Percentiles rank a stretch among this genome's conserved stretches.
Conservation (phyloP, 495 filamentous ascomycete species). For the Daldinia loculata region DNA sequence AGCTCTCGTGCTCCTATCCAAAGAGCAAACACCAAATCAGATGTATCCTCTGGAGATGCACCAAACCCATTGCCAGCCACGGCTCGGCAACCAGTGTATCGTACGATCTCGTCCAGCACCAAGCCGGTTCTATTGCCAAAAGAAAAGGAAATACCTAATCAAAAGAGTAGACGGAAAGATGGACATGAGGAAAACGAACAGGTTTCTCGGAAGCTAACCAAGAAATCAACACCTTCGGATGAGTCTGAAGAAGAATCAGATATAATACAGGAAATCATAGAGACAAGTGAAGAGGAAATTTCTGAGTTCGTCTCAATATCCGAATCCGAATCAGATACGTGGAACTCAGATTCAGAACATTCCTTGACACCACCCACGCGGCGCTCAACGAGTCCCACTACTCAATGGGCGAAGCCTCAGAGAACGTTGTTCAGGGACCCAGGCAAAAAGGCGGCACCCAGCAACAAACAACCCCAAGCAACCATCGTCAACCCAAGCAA, state of each 20-base stretch:
- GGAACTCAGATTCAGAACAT: constrained; percentile 36
- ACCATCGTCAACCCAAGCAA: constrained; percentile 23
- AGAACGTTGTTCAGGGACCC: constrained; percentile 27
- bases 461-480: constrained; percentile 19
- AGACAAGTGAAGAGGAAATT: constrained; percentile 24
- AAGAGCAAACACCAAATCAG: constrained; percentile 6
- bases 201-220: background rate
- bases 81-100: constrained; percentile 2
- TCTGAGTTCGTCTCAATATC: constrained; percentile 38
- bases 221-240: background rate
- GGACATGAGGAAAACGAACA: background rate
- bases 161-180: background rate
- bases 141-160: background rate
- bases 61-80: constrained; percentile 7
- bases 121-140: background rate
- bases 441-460: constrained; percentile 23
- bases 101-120: background rate
- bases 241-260: constrained; percentile 20
- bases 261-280: background rate
- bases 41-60: background rate
- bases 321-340: constrained; percentile 32
- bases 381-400: constrained; percentile 28
- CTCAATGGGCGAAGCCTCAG: constrained; percentile 30
- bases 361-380: constrained; percentile 22
- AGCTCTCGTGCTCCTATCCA: constrained; percentile 2